phyloP scores from a whole-genome alignment of 805 yeast species.

The Saccharomycopsis olivae region DNA sequence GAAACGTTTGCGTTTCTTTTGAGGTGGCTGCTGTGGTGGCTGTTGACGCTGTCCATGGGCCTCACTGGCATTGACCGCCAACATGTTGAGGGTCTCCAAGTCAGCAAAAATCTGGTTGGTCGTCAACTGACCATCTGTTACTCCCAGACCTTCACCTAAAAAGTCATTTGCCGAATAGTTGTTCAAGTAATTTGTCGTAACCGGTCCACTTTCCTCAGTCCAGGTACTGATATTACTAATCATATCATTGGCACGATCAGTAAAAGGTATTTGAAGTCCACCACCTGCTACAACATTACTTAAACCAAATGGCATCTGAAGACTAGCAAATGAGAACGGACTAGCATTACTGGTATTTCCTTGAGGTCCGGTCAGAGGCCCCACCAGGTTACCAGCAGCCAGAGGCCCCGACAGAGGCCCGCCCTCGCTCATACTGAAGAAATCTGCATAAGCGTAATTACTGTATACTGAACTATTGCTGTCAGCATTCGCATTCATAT shows the following conservation, averaged over 20 bases:
- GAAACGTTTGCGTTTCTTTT: conserved; percentile 5
- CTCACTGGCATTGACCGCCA: conserved; percentile 18
- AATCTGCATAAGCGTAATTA: conserved; percentile 7
- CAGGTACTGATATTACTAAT: conserved; percentile 50
- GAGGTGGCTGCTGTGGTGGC: neutral
- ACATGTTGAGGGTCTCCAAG: conserved; percentile 17
- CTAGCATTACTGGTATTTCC: neutral
- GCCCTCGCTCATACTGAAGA: neutral
- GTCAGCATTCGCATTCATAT: conserved; percentile 1
- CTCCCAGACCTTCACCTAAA: conserved; percentile 14
- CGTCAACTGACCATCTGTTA: neutral
- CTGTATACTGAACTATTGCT: neutral
- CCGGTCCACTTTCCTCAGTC: conserved; percentile 39
- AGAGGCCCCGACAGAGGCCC: too few species aligned
- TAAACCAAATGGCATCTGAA: neutral
- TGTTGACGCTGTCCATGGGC: neutral
- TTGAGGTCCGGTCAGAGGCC: neutral
- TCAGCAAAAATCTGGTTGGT: conserved; percentile 11
- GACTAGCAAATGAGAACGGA: neutral
- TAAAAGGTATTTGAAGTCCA: conserved; percentile 19
- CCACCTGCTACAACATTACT: neutral
- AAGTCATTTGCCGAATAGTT: conserved; percentile 12
- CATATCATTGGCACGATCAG: conserved; percentile 46
- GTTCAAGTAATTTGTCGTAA: conserved; percentile 18
- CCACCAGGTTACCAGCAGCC: neutral